Evolutionary conservation across 75 land plant genomes (phyloP).

Genomic region (Isoetes taiwanensis): DNA sequence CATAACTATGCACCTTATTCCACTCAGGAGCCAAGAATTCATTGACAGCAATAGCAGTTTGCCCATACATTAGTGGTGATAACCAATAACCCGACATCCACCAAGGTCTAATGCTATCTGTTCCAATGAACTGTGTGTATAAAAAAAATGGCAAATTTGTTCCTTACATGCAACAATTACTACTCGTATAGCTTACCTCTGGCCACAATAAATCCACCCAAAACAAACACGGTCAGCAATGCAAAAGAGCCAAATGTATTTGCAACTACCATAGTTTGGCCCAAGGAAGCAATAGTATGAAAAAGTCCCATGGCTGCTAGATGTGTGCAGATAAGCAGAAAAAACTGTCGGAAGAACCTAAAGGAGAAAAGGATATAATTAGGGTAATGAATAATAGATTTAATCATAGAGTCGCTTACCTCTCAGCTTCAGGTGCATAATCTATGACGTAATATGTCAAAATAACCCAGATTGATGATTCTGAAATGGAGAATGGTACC

Average conservation of each 20-base stretch:
- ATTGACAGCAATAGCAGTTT: slow-evolving; percentile 7
- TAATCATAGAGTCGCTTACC: too few species aligned
- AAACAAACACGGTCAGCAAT: background rate
- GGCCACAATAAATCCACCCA: background rate
- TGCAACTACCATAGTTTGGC: background rate
- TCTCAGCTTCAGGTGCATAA: slow-evolving; percentile 6
- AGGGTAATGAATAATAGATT: too few species aligned
- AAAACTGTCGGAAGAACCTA: slow-evolving; percentile 3
- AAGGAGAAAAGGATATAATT: too few species aligned
- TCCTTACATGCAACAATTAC: too few species aligned
- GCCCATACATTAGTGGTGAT: slow-evolving; percentile 1
- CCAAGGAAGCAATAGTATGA: background rate
- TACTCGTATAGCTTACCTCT: too few species aligned
- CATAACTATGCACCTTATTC: too few species aligned
- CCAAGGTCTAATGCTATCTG: background rate
- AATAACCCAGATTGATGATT: background rate
- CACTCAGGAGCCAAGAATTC: slow-evolving; percentile 2
- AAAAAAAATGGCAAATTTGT: too few species aligned
- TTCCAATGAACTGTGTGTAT: too few species aligned
- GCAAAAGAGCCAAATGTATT: slow-evolving; percentile 3
- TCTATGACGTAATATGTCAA: background rate
- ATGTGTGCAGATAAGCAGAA: background rate
- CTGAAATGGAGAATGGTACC: background rate
- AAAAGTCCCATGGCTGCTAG: background rate
- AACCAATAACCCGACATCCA: slow-evolving; percentile 1